These are phyloP conservation scores for Phialophora chinensis DNA, from an alignment of 2,329 filamentous ascomycete species.

Conservation along the genomic window DNA sequence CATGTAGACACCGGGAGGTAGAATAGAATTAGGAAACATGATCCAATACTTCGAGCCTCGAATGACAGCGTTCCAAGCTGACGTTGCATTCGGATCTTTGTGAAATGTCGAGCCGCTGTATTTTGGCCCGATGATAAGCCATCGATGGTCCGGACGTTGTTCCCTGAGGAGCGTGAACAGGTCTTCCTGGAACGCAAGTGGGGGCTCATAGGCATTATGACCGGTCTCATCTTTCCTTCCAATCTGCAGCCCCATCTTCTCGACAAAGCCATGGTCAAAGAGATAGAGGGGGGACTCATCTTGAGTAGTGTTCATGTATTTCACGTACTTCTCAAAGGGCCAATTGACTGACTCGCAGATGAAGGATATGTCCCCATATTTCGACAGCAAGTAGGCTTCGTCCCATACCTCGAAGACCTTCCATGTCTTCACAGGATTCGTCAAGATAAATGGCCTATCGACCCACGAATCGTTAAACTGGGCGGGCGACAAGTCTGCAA, in stretches of 20 bases:
- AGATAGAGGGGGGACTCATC: conserved; percentile 94
- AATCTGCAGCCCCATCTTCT: conserved; percentile 79
- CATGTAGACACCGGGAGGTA: conserved; percentile 83
- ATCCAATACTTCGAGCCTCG: conserved; percentile 96
- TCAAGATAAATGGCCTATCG: conserved; percentile 83
- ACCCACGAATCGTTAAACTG: conserved; percentile 81
- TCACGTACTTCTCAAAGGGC: conserved; percentile 78
- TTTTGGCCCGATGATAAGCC: conserved; percentile 88
- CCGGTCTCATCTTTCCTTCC: conserved; percentile 41
- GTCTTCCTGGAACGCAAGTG: conserved; percentile 84
- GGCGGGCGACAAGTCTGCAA: conserved; percentile 70
- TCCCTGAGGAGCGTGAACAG: conserved; percentile 78
- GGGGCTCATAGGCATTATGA: conserved; percentile 72
- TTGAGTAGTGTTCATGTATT: conserved; percentile 77
- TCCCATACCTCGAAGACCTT: conserved; percentile 78
- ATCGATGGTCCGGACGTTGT: conserved; percentile 84
- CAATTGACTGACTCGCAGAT: conserved; percentile 94
- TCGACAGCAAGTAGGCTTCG: conserved; percentile 67
- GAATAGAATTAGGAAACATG: conserved; percentile 79
- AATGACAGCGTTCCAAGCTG: conserved; percentile 93
- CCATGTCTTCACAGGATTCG: conserved; percentile 80
- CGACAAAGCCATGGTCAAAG: conserved; percentile 84
- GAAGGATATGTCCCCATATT: conserved; percentile 72
- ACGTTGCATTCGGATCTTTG: conserved; percentile 73
- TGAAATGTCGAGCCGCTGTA: conserved; percentile 93